Conservation (phyloP, 83 land plant species). For the Diphasiastrum complanatum region DNA sequence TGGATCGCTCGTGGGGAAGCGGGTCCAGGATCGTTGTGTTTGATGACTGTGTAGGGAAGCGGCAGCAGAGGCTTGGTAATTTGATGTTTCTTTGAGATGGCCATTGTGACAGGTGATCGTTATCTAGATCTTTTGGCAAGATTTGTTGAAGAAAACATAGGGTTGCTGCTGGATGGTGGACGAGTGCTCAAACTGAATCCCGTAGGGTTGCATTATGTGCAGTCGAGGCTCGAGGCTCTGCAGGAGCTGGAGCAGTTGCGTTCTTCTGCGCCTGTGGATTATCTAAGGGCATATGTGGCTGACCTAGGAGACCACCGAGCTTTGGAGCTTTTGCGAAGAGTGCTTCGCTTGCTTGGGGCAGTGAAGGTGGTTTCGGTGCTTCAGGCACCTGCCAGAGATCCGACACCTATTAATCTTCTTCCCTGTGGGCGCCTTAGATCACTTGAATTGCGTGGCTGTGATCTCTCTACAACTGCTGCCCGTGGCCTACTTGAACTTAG, state of each 20-base stretch:
- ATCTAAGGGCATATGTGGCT: slow-evolving; percentile 85
- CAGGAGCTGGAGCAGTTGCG: slow-evolving; percentile 73
- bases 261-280: slow-evolving; percentile 84
- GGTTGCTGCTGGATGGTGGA: slow-evolving; percentile 60
- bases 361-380: slow-evolving; percentile 76
- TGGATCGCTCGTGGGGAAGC: too few species aligned
- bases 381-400: slow-evolving; percentile 59
- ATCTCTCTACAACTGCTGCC: slow-evolving; percentile 78
- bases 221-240: slow-evolving; percentile 77
- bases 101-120: slow-evolving; percentile 87
- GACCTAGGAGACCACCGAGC: slow-evolving; percentile 96
- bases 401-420: slow-evolving; percentile 59
- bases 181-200: slow-evolving; percentile 82
- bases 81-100: too few species aligned
- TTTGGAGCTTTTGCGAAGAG: slow-evolving; percentile 78
- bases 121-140: slow-evolving; percentile 69
- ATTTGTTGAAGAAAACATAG: slow-evolving; percentile 69
- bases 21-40: too few species aligned
- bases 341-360: slow-evolving; percentile 59
- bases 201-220: slow-evolving; percentile 84
- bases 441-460: slow-evolving; percentile 87
- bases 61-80: too few species aligned
- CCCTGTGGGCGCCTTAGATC: slow-evolving; percentile 57
- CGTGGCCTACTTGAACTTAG: slow-evolving; percentile 69
- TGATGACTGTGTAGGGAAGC: too few species aligned